Base-by-base conservation (phyloP, 345 rosid genomes). In the Physaria fendleri region DNA sequence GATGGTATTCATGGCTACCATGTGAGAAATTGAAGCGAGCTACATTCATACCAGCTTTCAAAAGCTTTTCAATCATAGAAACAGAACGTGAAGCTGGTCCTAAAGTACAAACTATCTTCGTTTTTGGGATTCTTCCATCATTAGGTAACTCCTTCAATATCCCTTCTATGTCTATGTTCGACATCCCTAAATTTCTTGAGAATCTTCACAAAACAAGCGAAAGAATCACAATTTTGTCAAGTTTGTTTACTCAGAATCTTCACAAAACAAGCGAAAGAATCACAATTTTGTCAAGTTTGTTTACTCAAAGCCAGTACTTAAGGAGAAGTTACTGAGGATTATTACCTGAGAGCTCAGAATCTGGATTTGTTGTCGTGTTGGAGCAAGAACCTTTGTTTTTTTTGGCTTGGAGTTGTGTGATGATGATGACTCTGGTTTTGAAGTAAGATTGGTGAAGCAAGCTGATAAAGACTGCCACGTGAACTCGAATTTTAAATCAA, bases 1-100 rank as follows among this genome's bases (percentile, higher is more conserved):
- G 92, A 70, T 91, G 98, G 30, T 91, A 91, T 47, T 85, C 93
- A 24, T 88, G 96, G 33, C 92, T 85, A n/a, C 98, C 98, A 23
- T 91, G 98, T 3, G 98, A 91, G 82, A 91, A 91, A 71, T 91
- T 91, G 93, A 91, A 91, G 28, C 98, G 95, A 44, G 93, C 96
- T 4, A 92, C 96, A 58, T 92, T 92, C 98, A 92, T 88, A 33
- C 98, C 98, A 4, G 96, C 96, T 62, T 59, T 85, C 13, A 88
- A 73, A 73, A 92, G 85, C 83, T 92, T 92, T 81, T 88, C 95
- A 2, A 82, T 33, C 98, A 88, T 88, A 3, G 79, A 68, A 37
- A 92, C 95, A 4, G 87, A 68, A 1, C 96, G 83, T 0, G 98
- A 92, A 44, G 98, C 86, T 2, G 95, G 98, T 7, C 98, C 96